Evolutionary conservation across 2,329 filamentous ascomycete species (phyloP).

Genomic region (Fusarium verrucosum): DNA sequence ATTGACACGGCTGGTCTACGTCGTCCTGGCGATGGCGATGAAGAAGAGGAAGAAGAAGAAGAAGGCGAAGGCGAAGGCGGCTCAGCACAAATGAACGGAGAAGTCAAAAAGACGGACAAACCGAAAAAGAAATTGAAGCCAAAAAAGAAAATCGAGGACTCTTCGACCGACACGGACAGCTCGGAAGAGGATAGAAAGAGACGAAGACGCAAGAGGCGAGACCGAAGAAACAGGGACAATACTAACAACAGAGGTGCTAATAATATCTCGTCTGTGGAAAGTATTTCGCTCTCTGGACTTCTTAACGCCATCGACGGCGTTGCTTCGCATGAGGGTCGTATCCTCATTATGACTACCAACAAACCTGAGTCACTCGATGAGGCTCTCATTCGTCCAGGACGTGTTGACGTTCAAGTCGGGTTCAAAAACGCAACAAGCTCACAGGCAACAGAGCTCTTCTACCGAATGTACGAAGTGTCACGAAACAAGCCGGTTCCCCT

Average conservation of each 20-base stretch:
- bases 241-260: slow-evolving; percentile 37
- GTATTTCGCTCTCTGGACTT: slow-evolving; percentile 80
- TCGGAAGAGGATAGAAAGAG: slow-evolving; percentile 37
- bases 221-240: slow-evolving; percentile 30
- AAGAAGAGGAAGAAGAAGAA: slow-evolving; percentile 43
- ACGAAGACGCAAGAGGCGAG: slow-evolving; percentile 32
- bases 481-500: slow-evolving; percentile 20
- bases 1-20: slow-evolving; percentile 72
- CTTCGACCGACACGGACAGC: slow-evolving; percentile 37
- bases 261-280: slow-evolving; percentile 39
- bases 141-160: slow-evolving; percentile 44
- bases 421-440: slow-evolving; percentile 68
- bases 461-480: slow-evolving; percentile 66
- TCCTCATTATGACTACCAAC: slow-evolving; percentile 87
- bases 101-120: slow-evolving; percentile 15
- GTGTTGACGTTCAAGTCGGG: slow-evolving; percentile 74
- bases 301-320: slow-evolving; percentile 88
- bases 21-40: slow-evolving; percentile 51
- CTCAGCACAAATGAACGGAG: slow-evolving; percentile 1
- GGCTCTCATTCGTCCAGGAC: slow-evolving; percentile 76
- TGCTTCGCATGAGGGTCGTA: slow-evolving; percentile 78
- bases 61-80: slow-evolving; percentile 33
- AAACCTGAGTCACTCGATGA: slow-evolving; percentile 76
- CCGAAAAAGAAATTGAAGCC: slow-evolving; percentile 42
- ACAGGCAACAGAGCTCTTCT: slow-evolving; percentile 67